Conservation (phyloP, 1,284 basidiomycete genomes). For the Tremellales sp. region DNA sequence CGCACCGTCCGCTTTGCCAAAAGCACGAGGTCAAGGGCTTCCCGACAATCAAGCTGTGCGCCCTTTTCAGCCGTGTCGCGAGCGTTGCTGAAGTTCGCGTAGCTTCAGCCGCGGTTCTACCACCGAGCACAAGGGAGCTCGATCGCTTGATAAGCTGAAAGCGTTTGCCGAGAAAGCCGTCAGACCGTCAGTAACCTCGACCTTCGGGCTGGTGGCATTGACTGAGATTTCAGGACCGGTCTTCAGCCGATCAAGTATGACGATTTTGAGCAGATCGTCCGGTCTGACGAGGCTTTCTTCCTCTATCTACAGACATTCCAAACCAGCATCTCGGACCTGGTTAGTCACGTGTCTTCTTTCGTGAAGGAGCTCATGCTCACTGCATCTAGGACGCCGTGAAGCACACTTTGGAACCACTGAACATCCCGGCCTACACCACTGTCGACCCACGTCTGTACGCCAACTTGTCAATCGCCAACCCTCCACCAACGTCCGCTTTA, state of each 20-base stretch:
- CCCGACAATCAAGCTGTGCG: slow-evolving; percentile 71
- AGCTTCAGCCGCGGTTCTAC: slow-evolving; percentile 52
- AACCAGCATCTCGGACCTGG: slow-evolving; percentile 43
- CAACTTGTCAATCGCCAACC: slow-evolving; percentile 55
- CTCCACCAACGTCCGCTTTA: slow-evolving; percentile 56
- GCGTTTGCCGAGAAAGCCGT: slow-evolving; percentile 68
- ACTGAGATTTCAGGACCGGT: slow-evolving; percentile 43
- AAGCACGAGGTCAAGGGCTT: slow-evolving; percentile 66
- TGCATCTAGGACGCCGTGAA: slow-evolving; percentile 55
- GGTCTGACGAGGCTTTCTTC: slow-evolving; percentile 64
- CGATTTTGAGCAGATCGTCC: slow-evolving; percentile 54
- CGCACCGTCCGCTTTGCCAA: slow-evolving; percentile 61
- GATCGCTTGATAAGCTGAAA: slow-evolving; percentile 62
- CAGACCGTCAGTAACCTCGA: slow-evolving; percentile 60
- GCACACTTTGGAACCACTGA: slow-evolving; percentile 56
- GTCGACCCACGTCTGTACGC: slow-evolving; percentile 52
- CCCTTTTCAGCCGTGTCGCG: slow-evolving; percentile 16
- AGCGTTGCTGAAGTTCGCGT: background rate
- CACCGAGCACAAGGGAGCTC: slow-evolving; percentile 34
- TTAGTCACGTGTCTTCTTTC: slow-evolving; percentile 20
- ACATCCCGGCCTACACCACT: slow-evolving; percentile 60
- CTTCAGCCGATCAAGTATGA: slow-evolving; percentile 53
- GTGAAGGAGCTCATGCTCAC: background rate
- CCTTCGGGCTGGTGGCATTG: background rate
- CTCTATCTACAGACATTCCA: slow-evolving; percentile 62